Conservation (phyloP, 257 asterid genomes). For the Nicotiana paniculata region DNA sequence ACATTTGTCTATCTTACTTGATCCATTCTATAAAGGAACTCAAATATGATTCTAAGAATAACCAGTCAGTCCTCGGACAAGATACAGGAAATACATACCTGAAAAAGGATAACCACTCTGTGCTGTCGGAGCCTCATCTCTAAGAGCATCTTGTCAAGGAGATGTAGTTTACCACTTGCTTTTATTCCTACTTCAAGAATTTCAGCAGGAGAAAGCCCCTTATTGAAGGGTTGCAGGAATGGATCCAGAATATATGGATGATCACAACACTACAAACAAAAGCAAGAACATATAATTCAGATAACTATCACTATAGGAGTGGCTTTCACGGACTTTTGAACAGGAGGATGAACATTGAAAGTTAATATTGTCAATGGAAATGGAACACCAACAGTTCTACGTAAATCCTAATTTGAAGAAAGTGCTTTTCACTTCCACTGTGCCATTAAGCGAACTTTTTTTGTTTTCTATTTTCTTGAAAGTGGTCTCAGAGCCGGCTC, state of each 20-base stretch:
- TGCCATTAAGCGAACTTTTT: constrained; percentile 2
- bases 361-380: neutral
- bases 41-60: neutral
- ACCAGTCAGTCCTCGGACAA: neutral
- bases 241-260: constrained; percentile 76
- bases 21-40: constrained; percentile 4
- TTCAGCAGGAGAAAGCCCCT: constrained; percentile 37
- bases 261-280: constrained; percentile 64
- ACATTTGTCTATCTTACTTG: constrained; percentile 2
- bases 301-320: neutral
- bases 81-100: constrained; percentile 38
- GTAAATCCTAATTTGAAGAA: neutral
- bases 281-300: constrained; percentile 3
- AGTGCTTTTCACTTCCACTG: neutral
- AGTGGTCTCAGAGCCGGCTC: neutral
- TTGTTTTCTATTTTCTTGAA: neutral
- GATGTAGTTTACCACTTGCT: constrained; percentile 80
- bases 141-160: constrained; percentile 63
- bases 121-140: constrained; percentile 49
- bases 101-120: constrained; percentile 64
- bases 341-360: neutral
- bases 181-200: constrained; percentile 57
- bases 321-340: neutral
- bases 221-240: constrained; percentile 38
- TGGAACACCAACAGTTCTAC: neutral